Percentiles rank a stretch among this genome's conserved stretches.
Evolutionary conservation across 306 rosid species (phyloP).

Genomic region (Gastrolobium villosum): DNA sequence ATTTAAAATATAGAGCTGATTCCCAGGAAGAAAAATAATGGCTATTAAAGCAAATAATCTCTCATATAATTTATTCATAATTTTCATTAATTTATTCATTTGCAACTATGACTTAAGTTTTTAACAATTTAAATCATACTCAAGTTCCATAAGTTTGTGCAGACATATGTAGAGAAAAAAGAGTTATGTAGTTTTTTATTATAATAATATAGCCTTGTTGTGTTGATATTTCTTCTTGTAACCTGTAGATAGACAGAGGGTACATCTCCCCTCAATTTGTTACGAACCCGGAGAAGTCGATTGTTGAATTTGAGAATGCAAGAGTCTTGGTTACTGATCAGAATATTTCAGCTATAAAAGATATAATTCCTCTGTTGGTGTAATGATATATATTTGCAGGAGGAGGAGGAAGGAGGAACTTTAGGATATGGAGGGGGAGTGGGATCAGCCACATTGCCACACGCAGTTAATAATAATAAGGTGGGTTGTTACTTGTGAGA

Average conservation of each 20-base stretch:
- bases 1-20: too few relatives aligned
- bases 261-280: constrained; percentile 96
- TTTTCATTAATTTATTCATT: not conserved
- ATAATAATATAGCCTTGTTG: not conserved
- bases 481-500: not conserved
- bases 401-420: too few relatives aligned
- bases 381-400: too few relatives aligned
- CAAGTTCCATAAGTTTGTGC: not conserved
- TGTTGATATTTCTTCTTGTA: not conserved
- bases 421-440: too few relatives aligned
- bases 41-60: too few relatives aligned
- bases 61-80: too few relatives aligned
- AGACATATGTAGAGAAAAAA: not conserved
- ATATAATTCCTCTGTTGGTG: constrained; percentile 86
- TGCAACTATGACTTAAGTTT: not conserved
- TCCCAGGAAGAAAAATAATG: too few relatives aligned
- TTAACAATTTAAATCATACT: not conserved
- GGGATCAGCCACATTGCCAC: constrained; percentile 40
- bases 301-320: constrained; percentile 95
- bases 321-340: constrained; percentile 93
- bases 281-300: constrained; percentile 86
- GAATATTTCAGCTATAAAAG: constrained; percentile 94
- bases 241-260: constrained; percentile 91
- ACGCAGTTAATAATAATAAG: constrained; percentile 33
- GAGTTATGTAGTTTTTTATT: not conserved